Evolutionary conservation across 805 yeast species (phyloP).

Genomic region (Nakazawaea laoshanensis): DNA sequence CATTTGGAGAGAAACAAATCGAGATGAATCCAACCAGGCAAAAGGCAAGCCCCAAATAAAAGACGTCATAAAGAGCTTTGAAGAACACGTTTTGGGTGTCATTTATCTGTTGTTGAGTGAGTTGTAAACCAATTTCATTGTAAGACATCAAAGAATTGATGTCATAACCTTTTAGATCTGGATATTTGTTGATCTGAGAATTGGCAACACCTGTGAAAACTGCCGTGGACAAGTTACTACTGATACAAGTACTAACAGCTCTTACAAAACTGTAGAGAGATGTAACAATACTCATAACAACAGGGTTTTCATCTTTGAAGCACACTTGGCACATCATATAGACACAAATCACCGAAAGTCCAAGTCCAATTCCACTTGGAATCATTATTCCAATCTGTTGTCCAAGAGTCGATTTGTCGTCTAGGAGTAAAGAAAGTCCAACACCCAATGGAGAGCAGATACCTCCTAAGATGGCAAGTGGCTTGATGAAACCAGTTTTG

Average conservation of each 20-base stretch:
- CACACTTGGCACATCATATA: neutral
- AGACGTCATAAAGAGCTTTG: too few species aligned
- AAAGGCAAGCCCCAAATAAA: too few species aligned
- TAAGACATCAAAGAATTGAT: slow-evolving; percentile 1
- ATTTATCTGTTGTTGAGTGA: too few species aligned
- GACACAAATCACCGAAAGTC: neutral
- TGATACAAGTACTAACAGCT: neutral
- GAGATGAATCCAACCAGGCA: too few species aligned
- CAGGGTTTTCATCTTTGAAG: neutral
- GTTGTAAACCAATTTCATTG: too few species aligned
- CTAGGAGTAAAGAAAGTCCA: neutral
- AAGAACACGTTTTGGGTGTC: too few species aligned
- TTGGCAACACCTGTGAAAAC: slow-evolving; percentile 1
- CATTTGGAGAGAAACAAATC: too few species aligned
- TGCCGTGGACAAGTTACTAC: slow-evolving; percentile 2
- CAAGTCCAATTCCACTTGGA: neutral
- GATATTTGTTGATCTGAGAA: neutral
- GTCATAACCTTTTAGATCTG: neutral
- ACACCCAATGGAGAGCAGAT: slow-evolving; percentile 1
- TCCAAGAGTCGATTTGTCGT: neutral
- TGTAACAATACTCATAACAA: slow-evolving; percentile 1
- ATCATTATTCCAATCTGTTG: neutral
- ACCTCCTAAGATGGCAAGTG: neutral
- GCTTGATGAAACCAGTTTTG: neutral
- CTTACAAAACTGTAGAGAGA: neutral